Evolutionary conservation across 2,329 filamentous ascomycete species (phyloP).

Genomic region (Neurospora sp.): DNA sequence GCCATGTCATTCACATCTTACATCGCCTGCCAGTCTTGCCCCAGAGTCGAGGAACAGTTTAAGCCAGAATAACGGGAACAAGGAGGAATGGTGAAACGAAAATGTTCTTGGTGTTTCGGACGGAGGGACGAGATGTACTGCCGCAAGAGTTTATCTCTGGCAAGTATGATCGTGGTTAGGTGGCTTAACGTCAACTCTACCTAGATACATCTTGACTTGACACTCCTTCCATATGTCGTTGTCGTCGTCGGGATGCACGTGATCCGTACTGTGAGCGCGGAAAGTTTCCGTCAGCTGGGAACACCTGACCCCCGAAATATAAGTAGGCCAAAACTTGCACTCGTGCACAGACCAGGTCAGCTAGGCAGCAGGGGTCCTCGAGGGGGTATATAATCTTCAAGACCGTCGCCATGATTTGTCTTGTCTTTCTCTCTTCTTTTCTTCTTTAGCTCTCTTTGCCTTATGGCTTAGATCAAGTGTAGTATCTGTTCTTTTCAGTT

Average conservation of each 20-base stretch:
- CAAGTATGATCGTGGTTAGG: background rate
- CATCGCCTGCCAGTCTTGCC: background rate
- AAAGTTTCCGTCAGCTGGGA: too few relatives aligned
- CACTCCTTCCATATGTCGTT: background rate
- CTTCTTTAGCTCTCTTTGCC: conserved; percentile 44
- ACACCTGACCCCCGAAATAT: too few relatives aligned
- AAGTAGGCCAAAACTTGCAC: background rate
- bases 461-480: conserved; percentile 83
- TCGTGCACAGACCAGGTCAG: conserved; percentile 11
- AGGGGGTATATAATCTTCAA: conserved; percentile 14
- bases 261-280: background rate
- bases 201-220: background rate
- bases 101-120: background rate
- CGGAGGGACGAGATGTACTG: background rate
- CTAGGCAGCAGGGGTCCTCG: background rate
- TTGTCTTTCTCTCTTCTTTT: conserved; percentile 37
- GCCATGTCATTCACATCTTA: background rate
- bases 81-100: background rate
- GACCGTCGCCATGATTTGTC: conserved; percentile 4
- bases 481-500: conserved; percentile 97
- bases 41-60: background rate
- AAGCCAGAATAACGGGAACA: background rate
- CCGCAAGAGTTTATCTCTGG: background rate
- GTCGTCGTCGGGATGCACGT: background rate
- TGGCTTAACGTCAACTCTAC: background rate